Base-by-base conservation (phyloP, 768 basidiomycete genomes). In the Tylopilus balloui region DNA sequence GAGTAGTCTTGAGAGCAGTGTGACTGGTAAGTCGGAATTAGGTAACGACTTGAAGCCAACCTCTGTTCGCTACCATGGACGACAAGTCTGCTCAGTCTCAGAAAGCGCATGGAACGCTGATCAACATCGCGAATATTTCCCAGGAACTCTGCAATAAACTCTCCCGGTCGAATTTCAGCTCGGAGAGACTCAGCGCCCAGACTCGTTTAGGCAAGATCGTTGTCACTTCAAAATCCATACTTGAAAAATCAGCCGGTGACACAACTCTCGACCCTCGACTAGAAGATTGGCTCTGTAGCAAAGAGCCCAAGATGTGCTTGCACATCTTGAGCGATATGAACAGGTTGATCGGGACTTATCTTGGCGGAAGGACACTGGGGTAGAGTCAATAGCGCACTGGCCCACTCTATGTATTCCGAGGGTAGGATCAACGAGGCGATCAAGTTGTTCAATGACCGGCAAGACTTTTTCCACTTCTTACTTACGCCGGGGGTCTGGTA, bases 241-340 rank as follows among this genome's bases (percentile, higher is more conserved):
- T 49, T 15, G 20, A 20, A 13, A 43, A 27, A 28, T 43, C 34
- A 17, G 7, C n/a, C 32, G 7, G 32, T 17, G 21, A 37, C 27
- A 14, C 35, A 20, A 23, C 10, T 8, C 34, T 37, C 21, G 42
- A 49, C 7, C 20, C 34, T 37, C 42, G 19, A 7, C 42, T 49
- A 3, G 41, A 44, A 43, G 41, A 44, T 17, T 45, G 48, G 48
- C 48, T 48, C 4, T 27, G 17, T 40, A 29, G 45, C 15, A 47
- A 47, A 29, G 48, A 48, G 44, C 41, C 48, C 10, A 27, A 45
- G 6, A 48, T 44, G 47, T 44, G 47, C 47, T 36, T 48, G 32
- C 41, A 28, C 20, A 48, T 44, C 20, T 28, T 48, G 20, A n/a
- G 12, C n/a, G 32, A 44, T 20, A 44, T 48, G 47, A 25, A 48